Base-by-base conservation (phyloP, 2,329 filamentous ascomycete genomes). In the Paraconiothyrium brasiliense region DNA sequence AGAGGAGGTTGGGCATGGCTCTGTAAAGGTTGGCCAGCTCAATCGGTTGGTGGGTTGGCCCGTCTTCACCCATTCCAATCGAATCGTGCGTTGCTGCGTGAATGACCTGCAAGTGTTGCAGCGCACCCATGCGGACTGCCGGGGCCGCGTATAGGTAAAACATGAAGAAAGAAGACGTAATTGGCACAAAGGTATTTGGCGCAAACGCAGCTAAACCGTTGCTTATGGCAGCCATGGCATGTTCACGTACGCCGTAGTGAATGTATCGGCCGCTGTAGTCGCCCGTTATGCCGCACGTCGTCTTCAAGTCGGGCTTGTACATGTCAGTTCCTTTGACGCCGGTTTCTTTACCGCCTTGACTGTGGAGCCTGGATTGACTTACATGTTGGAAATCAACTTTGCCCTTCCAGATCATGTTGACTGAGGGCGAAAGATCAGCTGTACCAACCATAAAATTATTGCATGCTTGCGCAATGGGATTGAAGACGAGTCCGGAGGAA, bases 361-460 rank as follows among this genome's bases (percentile, higher is more conserved):
- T 4, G 34, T 35, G 2, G 54, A 34, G 9, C 16, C 10, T 9
- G 39, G 20, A 13, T n/a, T 37, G n/a, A 63, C 78, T 74, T 65
- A 83, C 82, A 51, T 83, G 74, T 60, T 86, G 82, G 70, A 86
- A 86, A 57, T 85, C 83, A 5, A 82, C 77, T 63, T 84, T 84
- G 43, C 77, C 82, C 9, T 79, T 76, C 83, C 84, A 87, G 34
- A 81, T 83, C 84, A 88, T 86, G 68, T 73, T 75, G 39, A 72
- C 66, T 2, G 68, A 68, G 84, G 90, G 82, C 85, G 72, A 90
- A 78, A 68, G 78, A 78, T 88, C 90, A 44, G 62, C 55, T 7
- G 61, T 69, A 84, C 92, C 82, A 86, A 97, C 93, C 82, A 95
- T 90, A 90, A 98, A 98, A 73, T 85, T 84, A 87, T 97, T 97